phyloP scores from a whole-genome alignment of 2,329 filamentous ascomycete species.

The Pseudogymnoascus sp. region DNA sequence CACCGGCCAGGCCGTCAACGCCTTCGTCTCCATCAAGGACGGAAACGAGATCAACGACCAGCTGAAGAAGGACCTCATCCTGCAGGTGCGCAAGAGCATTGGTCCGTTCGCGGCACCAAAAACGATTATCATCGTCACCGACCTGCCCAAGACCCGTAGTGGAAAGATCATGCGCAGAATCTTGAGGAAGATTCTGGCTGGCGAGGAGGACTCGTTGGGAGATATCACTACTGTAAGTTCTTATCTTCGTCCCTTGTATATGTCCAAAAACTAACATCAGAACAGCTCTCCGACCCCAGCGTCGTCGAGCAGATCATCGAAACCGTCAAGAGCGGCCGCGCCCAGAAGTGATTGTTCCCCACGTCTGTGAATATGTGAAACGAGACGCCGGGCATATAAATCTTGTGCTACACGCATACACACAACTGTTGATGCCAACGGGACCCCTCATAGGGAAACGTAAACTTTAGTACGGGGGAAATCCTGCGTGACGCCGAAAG shows the following conservation, averaged over 20 bases:
- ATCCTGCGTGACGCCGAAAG: background rate
- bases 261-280: constrained; percentile 15
- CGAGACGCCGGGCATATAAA: background rate
- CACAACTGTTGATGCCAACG: background rate
- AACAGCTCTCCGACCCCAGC: constrained; percentile 74
- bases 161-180: constrained; percentile 99
- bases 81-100: constrained; percentile 95
- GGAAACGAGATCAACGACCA: constrained; percentile 67
- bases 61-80: constrained; percentile 83
- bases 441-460: background rate
- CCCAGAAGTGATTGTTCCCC: background rate
- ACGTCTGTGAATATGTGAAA: background rate
- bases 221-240: constrained; percentile 71
- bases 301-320: constrained; percentile 87
- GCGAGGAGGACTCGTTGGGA: constrained; percentile 93
- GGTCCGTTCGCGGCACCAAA: constrained; percentile 96
- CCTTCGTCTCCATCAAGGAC: constrained; percentile 89
- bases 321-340: constrained; percentile 41
- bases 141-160: constrained; percentile 92
- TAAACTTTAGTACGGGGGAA: background rate
- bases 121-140: constrained; percentile 80
- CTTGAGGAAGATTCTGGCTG: constrained; percentile 90
- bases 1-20: constrained; percentile 94
- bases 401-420: background rate
- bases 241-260: background rate